Conservation (phyloP, 768 basidiomycete genomes). For the Daedaleopsis nitida region DNA sequence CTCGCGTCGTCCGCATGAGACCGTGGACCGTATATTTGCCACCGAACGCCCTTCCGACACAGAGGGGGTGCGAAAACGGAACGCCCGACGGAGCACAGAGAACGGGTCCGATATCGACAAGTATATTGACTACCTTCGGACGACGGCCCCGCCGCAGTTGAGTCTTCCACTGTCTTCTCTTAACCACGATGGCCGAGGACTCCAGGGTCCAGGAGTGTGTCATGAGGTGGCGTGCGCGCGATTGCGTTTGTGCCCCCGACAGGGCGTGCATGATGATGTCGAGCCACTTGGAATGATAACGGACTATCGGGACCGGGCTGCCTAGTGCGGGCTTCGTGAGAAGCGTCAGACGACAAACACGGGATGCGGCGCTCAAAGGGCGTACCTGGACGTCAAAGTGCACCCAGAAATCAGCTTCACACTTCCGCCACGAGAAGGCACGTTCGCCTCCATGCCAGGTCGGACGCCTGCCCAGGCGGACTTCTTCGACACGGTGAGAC, state of each 20-base stretch:
- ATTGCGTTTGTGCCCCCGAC: neutral
- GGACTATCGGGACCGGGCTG: neutral
- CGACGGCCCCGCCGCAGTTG: neutral
- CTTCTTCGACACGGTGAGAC: neutral
- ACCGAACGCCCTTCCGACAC: neutral
- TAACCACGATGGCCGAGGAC: no score
- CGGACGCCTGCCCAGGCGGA: neutral
- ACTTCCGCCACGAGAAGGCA: neutral
- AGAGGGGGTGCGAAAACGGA: no score
- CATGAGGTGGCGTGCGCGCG: neutral
- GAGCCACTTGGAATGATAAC: neutral
- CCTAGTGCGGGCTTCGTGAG: neutral
- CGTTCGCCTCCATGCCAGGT: neutral
- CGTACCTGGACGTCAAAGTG: neutral
- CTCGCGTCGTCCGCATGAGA: neutral
- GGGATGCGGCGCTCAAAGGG: neutral
- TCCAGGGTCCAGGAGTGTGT: neutral
- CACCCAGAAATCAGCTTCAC: neutral
- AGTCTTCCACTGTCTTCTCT: neutral
- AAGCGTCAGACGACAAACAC: neutral
- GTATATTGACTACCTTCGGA: neutral
- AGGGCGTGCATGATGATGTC: neutral
- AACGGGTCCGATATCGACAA: neutral
- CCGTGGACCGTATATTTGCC: neutral
- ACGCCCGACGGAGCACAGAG: no score